Base-by-base conservation (phyloP, 2,329 filamentous ascomycete genomes). In the Pestalotiopsis sp. region DNA sequence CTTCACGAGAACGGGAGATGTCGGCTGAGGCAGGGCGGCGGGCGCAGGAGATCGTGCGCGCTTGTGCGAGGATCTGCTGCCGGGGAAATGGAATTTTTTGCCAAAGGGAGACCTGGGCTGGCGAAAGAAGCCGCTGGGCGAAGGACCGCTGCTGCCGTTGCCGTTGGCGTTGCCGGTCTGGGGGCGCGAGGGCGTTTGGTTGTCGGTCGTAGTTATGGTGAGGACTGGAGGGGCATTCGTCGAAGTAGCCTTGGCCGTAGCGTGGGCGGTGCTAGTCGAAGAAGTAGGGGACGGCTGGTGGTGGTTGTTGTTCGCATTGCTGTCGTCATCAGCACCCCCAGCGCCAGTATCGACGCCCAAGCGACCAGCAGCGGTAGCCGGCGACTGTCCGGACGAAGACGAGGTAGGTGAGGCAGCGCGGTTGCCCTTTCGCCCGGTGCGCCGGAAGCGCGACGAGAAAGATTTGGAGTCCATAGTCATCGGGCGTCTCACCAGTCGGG, bases 21-120 rank as follows among this genome's bases (percentile, higher is more conserved):
- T 70, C 6, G 76, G 72, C 7, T 70, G 66, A 17, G 72, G 70
- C 27, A 74, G 68, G 25, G 74, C 72, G 20, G 71, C 72, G 3
- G 76, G 70, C 9, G 73, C 71, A 9, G 80, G 80, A 20, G 85
- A 85, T 65, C 82, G 81, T 68, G 83, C 82, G 74, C 85, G 83
- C 77, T 87, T 87, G 66, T 81, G 78, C 27, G 83, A 80, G 66
- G 80, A 77, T 66, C 82, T 81, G 13, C 59, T 27, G 31, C 31
- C 31, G 57, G 23, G 59, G 66, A 86, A 78, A 65, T 83, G 81
- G 68, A 86, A 79, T 70, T 78, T 80, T 56, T 82, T 81, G 45
- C 59, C 27, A 64, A 87, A 85, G 56, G 84, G 77, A 1, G 77
- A 78, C 69, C 74, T 77, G 41, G 73, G 68, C 17, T 71, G 67